These are phyloP conservation scores for Ophiosphaerella korrae DNA, from an alignment of 2,329 filamentous ascomycete genomes.

Conservation along the genomic window DNA sequence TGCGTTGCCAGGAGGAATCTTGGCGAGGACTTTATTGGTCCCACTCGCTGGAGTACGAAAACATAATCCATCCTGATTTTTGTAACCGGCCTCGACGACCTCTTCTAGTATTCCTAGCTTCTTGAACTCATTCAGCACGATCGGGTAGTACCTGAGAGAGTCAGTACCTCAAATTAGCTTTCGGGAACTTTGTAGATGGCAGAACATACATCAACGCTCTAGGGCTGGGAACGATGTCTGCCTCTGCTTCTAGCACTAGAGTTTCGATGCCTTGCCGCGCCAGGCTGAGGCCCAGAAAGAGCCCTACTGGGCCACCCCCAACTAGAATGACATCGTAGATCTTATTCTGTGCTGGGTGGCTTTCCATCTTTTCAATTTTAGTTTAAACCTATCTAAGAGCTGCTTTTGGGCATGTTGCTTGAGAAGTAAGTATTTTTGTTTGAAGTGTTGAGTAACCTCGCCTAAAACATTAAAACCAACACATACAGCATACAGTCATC, in stretches of 20 bases:
- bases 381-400: too few relatives aligned
- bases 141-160: background rate
- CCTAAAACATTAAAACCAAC: too few relatives aligned
- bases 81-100: background rate
- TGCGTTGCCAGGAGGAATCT: conserved; percentile 1
- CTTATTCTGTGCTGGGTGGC: too few relatives aligned
- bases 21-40: background rate
- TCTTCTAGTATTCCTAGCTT: background rate
- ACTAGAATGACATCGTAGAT: background rate
- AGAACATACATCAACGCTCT: background rate
- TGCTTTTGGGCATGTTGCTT: too few relatives aligned
- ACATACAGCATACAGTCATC: too few relatives aligned
- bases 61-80: background rate
- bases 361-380: too few relatives aligned
- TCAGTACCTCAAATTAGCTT: background rate
- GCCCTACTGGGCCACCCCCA: background rate
- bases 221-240: conserved; percentile 1
- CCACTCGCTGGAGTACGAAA: background rate
- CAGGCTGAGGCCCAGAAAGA: background rate
- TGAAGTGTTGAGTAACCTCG: too few relatives aligned
- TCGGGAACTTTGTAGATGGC: too few relatives aligned
- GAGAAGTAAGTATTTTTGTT: too few relatives aligned
- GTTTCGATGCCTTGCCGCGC: background rate
- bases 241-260: background rate
- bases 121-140: background rate